phyloP scores from a whole-genome alignment of 768 basidiomycete species.

The Crassisporium funariophilum region DNA sequence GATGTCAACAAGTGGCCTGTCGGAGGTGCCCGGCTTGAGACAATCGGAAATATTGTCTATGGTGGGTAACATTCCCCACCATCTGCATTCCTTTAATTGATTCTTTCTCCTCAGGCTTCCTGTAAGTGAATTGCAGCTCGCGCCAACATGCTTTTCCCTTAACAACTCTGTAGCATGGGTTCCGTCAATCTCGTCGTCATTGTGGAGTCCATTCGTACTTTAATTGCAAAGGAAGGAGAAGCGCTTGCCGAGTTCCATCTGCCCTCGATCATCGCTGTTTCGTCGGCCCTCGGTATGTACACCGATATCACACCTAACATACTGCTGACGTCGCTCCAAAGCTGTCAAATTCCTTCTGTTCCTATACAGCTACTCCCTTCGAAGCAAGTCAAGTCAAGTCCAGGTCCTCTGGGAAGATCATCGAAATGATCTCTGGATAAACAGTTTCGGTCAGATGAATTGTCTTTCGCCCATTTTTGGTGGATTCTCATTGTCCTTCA shows the following conservation, averaged over 20 bases:
- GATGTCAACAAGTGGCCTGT: constrained; percentile 91
- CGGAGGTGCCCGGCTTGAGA: constrained; percentile 87
- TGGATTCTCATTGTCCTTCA: constrained; percentile 30
- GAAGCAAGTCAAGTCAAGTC: constrained; percentile 87
- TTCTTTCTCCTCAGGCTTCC: constrained; percentile 23
- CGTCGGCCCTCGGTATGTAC: constrained; percentile 71
- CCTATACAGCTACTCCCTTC: constrained; percentile 80
- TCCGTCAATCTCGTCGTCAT: constrained; percentile 90
- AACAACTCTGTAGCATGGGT: constrained; percentile 67
- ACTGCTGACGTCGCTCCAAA: constrained; percentile 26
- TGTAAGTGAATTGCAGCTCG: constrained; percentile 21
- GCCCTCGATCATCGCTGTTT: constrained; percentile 82
- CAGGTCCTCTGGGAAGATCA: constrained; percentile 97
- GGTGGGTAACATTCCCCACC: constrained; percentile 41
- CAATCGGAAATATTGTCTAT: constrained; percentile 87
- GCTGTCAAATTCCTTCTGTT: constrained; percentile 87
- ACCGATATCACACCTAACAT: not conserved
- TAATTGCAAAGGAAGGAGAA: constrained; percentile 57
- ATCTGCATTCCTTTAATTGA: constrained; percentile 29
- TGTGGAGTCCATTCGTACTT: constrained; percentile 80
- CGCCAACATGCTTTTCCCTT: not conserved
- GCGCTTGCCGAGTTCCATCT: constrained; percentile 71
- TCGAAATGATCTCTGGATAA: constrained; percentile 89
- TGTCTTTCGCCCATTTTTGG: not conserved
- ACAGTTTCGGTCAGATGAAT: constrained; percentile 61